These are phyloP conservation scores for Exidia glandulosa DNA, from an alignment of 768 basidiomycete species.

Conservation along the genomic window DNA sequence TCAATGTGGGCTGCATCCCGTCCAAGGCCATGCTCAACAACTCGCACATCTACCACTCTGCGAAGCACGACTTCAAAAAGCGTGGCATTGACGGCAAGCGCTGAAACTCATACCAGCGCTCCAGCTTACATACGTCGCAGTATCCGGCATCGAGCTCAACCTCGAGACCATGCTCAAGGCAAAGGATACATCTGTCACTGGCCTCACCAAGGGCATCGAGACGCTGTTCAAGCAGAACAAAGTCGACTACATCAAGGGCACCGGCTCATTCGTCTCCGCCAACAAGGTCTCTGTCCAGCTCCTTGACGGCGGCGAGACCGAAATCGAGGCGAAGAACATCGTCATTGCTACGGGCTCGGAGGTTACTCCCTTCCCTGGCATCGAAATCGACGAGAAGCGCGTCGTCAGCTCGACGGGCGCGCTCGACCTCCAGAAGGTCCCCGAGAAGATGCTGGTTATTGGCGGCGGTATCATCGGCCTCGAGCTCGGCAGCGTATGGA, in stretches of 20 bases:
- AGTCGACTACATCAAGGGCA: constrained; percentile 95
- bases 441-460: constrained; percentile 93
- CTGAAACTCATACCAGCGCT: too few relatives aligned
- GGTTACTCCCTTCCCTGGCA: constrained; percentile 91
- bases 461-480: constrained; percentile 97
- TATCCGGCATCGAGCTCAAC: constrained; percentile 70
- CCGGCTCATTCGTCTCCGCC: constrained; percentile 76
- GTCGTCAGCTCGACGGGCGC: constrained; percentile 95
- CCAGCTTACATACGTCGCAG: constrained; percentile 29
- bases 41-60: constrained; percentile 94
- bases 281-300: constrained; percentile 66
- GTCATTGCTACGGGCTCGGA: constrained; percentile 97
- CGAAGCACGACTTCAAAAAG: constrained; percentile 74
- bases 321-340: constrained; percentile 84
- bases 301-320: constrained; percentile 72
- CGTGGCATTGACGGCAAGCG: constrained; percentile 86
- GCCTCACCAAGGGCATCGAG: constrained; percentile 89
- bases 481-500: constrained; percentile 98
- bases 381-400: constrained; percentile 92
- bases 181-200: constrained; percentile 73
- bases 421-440: constrained; percentile 78
- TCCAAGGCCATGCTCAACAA: constrained; percentile 99
- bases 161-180: constrained; percentile 85
- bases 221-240: constrained; percentile 93
- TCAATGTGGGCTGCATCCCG: constrained; percentile 98